Evolutionary conservation across 2,329 filamentous ascomycete genomes (phyloP).

Genomic region (Rhynchosporium secalis): DNA sequence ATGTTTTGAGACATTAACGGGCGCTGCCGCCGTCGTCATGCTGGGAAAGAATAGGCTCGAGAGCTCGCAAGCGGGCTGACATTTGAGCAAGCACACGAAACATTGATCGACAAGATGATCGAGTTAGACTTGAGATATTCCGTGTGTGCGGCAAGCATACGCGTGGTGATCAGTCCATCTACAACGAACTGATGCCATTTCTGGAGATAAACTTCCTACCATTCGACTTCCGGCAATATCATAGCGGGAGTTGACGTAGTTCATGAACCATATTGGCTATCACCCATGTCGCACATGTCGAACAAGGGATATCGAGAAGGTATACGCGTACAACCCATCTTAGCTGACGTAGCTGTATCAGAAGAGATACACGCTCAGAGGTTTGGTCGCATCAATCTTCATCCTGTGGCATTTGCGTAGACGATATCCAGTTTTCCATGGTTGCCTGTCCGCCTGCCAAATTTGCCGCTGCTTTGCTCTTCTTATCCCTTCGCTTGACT

Average conservation of each 20-base stretch:
- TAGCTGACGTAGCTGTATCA: slow-evolving; percentile 17
- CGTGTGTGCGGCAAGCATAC: slow-evolving; percentile 3
- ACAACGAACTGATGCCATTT: background rate
- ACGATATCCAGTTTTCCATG: slow-evolving; percentile 84
- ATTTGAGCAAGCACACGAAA: slow-evolving; percentile 10
- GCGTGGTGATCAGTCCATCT: background rate
- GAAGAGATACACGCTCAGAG: slow-evolving; percentile 9
- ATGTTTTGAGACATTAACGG: background rate
- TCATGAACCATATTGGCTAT: background rate
- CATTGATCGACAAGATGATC: slow-evolving; percentile 1
- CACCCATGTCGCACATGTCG: slow-evolving; percentile 6
- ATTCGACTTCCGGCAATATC: background rate
- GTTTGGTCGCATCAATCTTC: slow-evolving; percentile 24
- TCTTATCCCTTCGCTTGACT: slow-evolving; percentile 70
- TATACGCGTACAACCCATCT: slow-evolving; percentile 15
- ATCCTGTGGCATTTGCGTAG: slow-evolving; percentile 60
- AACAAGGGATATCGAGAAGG: background rate
- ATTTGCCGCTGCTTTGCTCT: slow-evolving; percentile 40
- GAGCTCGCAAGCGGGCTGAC: background rate
- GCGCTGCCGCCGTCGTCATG: slow-evolving; percentile 2
- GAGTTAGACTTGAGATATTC: slow-evolving; percentile 8
- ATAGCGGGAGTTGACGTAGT: background rate
- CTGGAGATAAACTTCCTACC: background rate
- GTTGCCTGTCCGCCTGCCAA: slow-evolving; percentile 58
- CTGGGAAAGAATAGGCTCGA: slow-evolving; percentile 3